A percentile compares a stretch with the other conserved stretches of the same genome.
Conservation (phyloP, 306 rosid species). For the Lotus japonicus region DNA sequence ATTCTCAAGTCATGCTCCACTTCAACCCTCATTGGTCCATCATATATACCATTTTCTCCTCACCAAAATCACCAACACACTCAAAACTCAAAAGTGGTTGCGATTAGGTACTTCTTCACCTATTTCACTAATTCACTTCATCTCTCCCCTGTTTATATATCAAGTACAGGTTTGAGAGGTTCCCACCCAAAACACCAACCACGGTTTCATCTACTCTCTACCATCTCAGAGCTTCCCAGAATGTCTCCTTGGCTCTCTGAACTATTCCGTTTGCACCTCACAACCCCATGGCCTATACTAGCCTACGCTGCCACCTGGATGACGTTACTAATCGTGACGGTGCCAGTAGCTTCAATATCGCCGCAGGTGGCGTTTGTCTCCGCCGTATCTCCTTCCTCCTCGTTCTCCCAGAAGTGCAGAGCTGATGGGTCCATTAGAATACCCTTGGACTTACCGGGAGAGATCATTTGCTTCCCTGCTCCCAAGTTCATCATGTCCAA, state of each 20-base stretch:
- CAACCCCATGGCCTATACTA: constrained; percentile 52
- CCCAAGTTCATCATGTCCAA: constrained; percentile 42
- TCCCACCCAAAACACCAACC: background rate
- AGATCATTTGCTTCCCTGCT: constrained; percentile 67
- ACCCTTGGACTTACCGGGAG: constrained; percentile 65
- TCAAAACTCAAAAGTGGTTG: constrained; percentile 6
- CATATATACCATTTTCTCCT: background rate
- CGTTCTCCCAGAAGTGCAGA: constrained; percentile 43
- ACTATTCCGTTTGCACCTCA: constrained; percentile 25
- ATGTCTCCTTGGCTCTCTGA: constrained; percentile 47
- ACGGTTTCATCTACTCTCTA: background rate
- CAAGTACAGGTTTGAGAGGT: background rate
- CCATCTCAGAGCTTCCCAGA: background rate
- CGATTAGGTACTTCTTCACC: constrained; percentile 27
- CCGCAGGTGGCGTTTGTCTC: constrained; percentile 71
- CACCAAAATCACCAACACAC: constrained; percentile 21
- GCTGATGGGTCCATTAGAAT: constrained; percentile 41
- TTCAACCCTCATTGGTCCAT: constrained; percentile 8
- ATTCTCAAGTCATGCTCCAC: constrained; percentile 23
- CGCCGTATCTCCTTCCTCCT: constrained; percentile 52
- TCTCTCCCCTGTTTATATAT: background rate
- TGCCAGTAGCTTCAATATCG: constrained; percentile 60
- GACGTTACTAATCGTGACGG: constrained; percentile 45
- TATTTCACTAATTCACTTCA: constrained; percentile 5
- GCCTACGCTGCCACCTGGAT: constrained; percentile 68